Percentiles rank a stretch among this genome's conserved stretches.
Evolutionary conservation across 371 early-diverging fungal genomes (phyloP).

Genomic region (Mortierella sp.): DNA sequence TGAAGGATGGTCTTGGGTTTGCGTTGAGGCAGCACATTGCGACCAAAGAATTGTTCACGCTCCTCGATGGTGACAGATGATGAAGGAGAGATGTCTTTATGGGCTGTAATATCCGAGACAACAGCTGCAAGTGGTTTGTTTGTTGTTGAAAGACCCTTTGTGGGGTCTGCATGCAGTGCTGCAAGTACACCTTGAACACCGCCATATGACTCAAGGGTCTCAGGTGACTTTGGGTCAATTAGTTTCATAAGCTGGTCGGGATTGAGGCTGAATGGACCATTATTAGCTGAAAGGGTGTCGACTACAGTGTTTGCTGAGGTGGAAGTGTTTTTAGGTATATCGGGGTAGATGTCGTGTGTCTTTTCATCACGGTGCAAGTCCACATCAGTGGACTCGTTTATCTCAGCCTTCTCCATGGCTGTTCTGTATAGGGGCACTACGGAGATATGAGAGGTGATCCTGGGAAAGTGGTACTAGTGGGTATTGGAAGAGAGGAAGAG

Average conservation of each 20-base stretch:
- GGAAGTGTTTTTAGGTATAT: conserved; percentile 6
- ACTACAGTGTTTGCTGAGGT: conserved; percentile 39
- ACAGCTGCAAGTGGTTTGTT: conserved; percentile 21
- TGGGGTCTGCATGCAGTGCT: conserved; percentile 66
- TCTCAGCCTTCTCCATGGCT: too few species aligned
- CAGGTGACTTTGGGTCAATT: conserved; percentile 70
- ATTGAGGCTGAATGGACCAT: conserved; percentile 66
- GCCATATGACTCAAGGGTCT: conserved; percentile 59
- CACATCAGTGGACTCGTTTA: too few species aligned
- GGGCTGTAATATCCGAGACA: neutral
- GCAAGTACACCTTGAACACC: conserved; percentile 66
- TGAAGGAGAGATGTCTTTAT: neutral
- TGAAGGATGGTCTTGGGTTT: conserved; percentile 78
- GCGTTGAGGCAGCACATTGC: conserved; percentile 75
- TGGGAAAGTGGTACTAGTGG: too few species aligned
- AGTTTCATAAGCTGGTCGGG: conserved; percentile 64
- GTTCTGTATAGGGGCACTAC: too few species aligned
- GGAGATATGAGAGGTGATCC: too few species aligned
- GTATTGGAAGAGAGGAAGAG: too few species aligned
- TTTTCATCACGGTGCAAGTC: too few species aligned
- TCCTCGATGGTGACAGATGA: conserved; percentile 28
- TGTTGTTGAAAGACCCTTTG: conserved; percentile 59
- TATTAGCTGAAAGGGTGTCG: conserved; percentile 31
- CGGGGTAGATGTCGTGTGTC: too few species aligned
- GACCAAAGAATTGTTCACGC: conserved; percentile 63